Evolutionary conservation across 495 filamentous ascomycete species (phyloP), one percentile per base, ranked within the genome.

Genomic region (Penicillium ochrochloron): DNA sequence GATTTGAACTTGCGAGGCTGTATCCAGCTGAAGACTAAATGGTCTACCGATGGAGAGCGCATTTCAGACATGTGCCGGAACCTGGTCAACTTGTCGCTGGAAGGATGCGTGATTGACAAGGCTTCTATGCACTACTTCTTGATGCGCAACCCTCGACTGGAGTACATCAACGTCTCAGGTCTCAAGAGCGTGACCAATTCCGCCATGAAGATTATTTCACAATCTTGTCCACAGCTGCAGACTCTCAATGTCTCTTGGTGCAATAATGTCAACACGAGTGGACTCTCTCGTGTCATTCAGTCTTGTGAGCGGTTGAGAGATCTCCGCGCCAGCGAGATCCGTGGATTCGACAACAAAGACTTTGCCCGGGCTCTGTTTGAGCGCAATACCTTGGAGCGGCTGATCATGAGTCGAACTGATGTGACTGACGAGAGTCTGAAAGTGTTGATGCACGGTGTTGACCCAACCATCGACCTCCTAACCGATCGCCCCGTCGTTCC

Each of bases 221-320:
- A 91, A 31, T 89, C 90, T 14, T 98, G 95, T 65, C 90, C 90
- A 1, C 88, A 87, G 44, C 80, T 99, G 33, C 88, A 96, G 72
- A 83, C 82, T 59, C 83, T 98, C 63, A 95, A 97, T 70, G 84
- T 99, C 2, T 94, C 91, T 1, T 98, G 95, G 92, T 99, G 95
- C 75, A 86, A 85, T 62, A 86, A 91, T 56, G 86, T 97, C 73
- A 89, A 92, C 75, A 89, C 92, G n/a, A 82, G 86, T 14, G 95
- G 95, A n/a, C 74, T 98, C 41, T 83, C 83, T 57, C 84, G 83
- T 60, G 81, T 99, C 14, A 79, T 97, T 5, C 77, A 89, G 42
- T 84, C 85, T 3, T 99, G 95, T 73, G 75, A 80, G 1, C 86
- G 82, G 39, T 78, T 99, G 44, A 88, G 81, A 61, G 94, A 97